Percentiles rank a stretch among this genome's conserved stretches.
phyloP scores from a whole-genome alignment of 2,329 filamentous ascomycete genomes.

The Aaosphaeria arxii region DNA sequence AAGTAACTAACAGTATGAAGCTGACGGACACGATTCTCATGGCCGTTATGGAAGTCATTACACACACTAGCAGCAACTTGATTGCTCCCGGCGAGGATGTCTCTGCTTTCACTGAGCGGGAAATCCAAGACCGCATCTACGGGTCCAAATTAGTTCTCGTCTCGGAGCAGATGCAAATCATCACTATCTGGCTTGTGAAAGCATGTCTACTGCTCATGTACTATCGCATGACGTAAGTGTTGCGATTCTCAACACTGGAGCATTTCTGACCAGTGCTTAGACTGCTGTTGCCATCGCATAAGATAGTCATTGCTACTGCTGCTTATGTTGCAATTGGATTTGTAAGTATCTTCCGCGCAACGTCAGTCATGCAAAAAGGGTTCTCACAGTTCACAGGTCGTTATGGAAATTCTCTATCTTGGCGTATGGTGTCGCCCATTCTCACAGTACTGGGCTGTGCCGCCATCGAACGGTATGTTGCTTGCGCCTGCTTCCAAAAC shows the following conservation, averaged over 20 bases:
- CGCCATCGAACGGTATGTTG: slow-evolving; percentile 30
- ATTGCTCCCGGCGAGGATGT: slow-evolving; percentile 31
- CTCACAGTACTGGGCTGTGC: slow-evolving; percentile 52
- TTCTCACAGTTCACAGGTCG: slow-evolving; percentile 12
- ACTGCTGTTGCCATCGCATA: slow-evolving; percentile 20
- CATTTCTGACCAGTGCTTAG: background rate
- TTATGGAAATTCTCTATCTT: slow-evolving; percentile 50
- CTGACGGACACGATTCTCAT: slow-evolving; percentile 32
- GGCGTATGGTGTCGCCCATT: slow-evolving; percentile 57
- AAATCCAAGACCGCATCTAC: slow-evolving; percentile 43
- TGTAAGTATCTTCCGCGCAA: slow-evolving; percentile 18
- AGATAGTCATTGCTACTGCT: slow-evolving; percentile 41
- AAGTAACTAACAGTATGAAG: slow-evolving; percentile 11
- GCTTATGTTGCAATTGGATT: slow-evolving; percentile 47
- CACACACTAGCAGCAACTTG: slow-evolving; percentile 33
- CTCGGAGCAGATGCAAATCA: slow-evolving; percentile 52
- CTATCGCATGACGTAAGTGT: slow-evolving; percentile 45
- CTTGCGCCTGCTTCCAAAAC: no score
- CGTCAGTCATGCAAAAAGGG: background rate
- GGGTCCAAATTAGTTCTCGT: slow-evolving; percentile 57
- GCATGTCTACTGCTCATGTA: slow-evolving; percentile 55
- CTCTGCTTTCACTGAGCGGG: slow-evolving; percentile 29
- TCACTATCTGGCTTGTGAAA: slow-evolving; percentile 53
- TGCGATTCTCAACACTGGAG: slow-evolving; percentile 6
- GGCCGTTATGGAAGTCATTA: slow-evolving; percentile 28